Evolutionary conservation across 1,284 basidiomycete genomes (phyloP), one percentile per base, ranked within the genome.

Genomic region (Gomphus bonarii): DNA sequence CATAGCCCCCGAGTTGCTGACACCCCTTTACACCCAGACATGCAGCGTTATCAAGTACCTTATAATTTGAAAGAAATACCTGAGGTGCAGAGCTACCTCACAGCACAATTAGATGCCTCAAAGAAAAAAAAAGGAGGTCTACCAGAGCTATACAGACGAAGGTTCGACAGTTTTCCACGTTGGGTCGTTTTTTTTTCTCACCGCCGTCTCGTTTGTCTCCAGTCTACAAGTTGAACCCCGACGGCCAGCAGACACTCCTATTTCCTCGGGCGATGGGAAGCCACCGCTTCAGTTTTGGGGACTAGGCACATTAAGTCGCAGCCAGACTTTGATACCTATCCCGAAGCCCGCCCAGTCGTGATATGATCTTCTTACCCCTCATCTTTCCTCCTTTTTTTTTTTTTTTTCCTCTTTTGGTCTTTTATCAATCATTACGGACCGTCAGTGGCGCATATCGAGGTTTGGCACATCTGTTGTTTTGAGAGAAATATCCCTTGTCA

Each of bases 41-140:
- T 98, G 78, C 89, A 92, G 70, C 85, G 92, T 40, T 98, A 95
- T 75, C 95, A 99, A 68, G 81, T 85, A 16, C 78, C 85, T 1
- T 95, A 90, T 70, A 84, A 82, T 61, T 73, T 95, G 58, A 85
- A 88, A 65, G 85, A 84, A 61, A 88, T 95, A 11, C 79, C 84
- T 2, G 92, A 95, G 70, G 82, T 92, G 20, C 90, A 94, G 66
- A 75, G 77, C 50, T 95, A 85, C 68, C 75, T 97, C 33, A 78
- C 76, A 46, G 74, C 79, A 55, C 80, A 81, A 38, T 88, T 91
- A 62, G 82, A 88, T 64, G 82, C 81, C 58, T 80, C 85, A 2
- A 81, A 77, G 64, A 84, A 77, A 64, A 84, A 84, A 58, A 54
- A 46, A 2, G 85, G 84, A 30, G 88, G 89, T 70, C 71, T 89